Conservation (phyloP, 2,329 filamentous ascomycete species). For the Elsinoe perseae region DNA sequence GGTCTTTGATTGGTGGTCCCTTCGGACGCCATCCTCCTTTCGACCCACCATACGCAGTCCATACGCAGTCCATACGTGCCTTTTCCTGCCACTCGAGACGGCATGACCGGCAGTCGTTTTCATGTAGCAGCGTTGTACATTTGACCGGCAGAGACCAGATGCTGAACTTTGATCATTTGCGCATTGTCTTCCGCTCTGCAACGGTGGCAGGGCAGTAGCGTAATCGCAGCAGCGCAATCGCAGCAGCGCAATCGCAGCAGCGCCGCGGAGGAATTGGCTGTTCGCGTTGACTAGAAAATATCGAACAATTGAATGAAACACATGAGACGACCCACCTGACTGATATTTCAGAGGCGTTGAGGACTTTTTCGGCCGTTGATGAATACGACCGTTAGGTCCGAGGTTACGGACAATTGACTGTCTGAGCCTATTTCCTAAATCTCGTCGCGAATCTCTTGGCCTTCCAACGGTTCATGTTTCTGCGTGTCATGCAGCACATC, state of each 20-base stretch:
- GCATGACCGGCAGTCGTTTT: background rate
- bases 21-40: background rate
- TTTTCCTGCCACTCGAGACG: background rate
- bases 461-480: background rate
- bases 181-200: background rate
- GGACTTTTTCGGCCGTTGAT: background rate
- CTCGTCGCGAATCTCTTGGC: slow-evolving; percentile 2
- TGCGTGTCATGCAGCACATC: background rate
- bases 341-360: background rate
- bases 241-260: background rate
- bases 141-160: background rate
- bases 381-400: background rate
- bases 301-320: background rate
- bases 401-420: background rate
- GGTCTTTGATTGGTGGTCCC: background rate
- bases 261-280: background rate
- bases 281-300: background rate
- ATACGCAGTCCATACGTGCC: no score
- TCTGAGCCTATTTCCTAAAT: background rate
- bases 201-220: background rate
- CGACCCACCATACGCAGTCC: background rate
- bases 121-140: background rate
- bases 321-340: background rate
- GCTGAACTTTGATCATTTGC: background rate
- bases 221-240: no score